Conservation (phyloP, 345 rosid species). For the Lumnitzera racemosa region DNA sequence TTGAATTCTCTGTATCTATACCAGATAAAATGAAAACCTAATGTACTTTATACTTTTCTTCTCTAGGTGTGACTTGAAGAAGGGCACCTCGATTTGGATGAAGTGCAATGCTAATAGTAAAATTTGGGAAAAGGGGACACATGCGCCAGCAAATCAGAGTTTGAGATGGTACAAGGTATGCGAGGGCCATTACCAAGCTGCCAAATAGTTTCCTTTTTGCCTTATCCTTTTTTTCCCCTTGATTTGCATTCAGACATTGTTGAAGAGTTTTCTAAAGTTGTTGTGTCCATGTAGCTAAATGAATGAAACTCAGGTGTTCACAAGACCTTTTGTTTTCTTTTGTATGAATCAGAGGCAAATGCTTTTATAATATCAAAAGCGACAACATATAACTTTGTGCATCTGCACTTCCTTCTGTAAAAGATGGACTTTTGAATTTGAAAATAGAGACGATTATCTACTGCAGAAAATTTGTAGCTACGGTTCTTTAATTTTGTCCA, state of each 20-base stretch:
- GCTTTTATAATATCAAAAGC: background rate
- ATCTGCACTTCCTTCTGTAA: too few relatives aligned
- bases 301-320: too few relatives aligned
- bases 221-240: too few relatives aligned
- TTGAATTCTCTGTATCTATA: background rate
- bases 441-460: too few relatives aligned
- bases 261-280: too few relatives aligned
- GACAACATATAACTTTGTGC: background rate
- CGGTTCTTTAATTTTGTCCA: too few relatives aligned
- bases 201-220: too few relatives aligned
- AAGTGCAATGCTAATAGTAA: conserved; percentile 39
- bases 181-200: too few relatives aligned
- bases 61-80: conserved; percentile 54
- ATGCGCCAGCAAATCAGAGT: conserved; percentile 31
- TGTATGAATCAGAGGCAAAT: background rate
- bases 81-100: conserved; percentile 39
- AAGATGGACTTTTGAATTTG: too few relatives aligned
- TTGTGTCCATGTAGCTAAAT: too few relatives aligned
- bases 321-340: too few relatives aligned
- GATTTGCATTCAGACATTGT: background rate
- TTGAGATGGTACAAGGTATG: conserved; percentile 65
- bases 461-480: too few relatives aligned
- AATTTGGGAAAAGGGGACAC: conserved; percentile 32
- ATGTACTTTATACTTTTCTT: background rate
- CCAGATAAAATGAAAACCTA: background rate